Evolutionary conservation across 352 stramenopile species (phyloP), one percentile per base, ranked within the genome.

Genomic region (Peronospora farinosa): DNA sequence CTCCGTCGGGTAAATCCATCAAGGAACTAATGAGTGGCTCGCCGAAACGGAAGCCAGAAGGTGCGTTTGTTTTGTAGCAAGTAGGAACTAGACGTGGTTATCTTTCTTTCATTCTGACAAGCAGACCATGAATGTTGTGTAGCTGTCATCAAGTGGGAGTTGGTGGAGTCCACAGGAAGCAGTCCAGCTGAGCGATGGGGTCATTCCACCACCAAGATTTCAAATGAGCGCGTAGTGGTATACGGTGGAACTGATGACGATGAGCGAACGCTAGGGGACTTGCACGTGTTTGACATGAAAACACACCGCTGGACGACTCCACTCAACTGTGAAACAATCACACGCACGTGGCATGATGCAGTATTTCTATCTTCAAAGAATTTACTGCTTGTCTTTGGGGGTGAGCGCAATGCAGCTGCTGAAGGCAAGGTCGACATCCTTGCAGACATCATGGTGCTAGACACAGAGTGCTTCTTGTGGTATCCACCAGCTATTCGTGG

Each of bases 381-480:
- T 52, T 63, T 97, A 28, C 57, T 98, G 36, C 69, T 98, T 27
- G 88, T 92, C 8, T 97, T 97, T 68, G 92, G 92, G 30, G 92
- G 92, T 12, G 92, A 98, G 64, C 78, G 80, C 67, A 61, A 52
- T 49, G 47, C 65, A 54, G 40, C 69, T 58, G 63, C 55, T 54
- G 60, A 83, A 54, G 68, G 78, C 46, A 64, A 87, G 48, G 55
- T 90, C 43, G 74, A 90, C 43, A 62, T 86, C 47, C 66, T 93
- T 35, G 89, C 71, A 36, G 80, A 92, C 45, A 80, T 92, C 28
- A 84, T 95, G 85, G 86, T 97, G 35, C 72, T 98, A 5, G 92
- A 98, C 63, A 96, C 84, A 4, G 86, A 97, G 60, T 96, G 92
- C 55, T 95, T 96, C 54, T 55, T 96, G 23, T 96, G 92, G 92